Conservation (phyloP, 306 rosid species). For the Casuarina cunninghamiana region DNA sequence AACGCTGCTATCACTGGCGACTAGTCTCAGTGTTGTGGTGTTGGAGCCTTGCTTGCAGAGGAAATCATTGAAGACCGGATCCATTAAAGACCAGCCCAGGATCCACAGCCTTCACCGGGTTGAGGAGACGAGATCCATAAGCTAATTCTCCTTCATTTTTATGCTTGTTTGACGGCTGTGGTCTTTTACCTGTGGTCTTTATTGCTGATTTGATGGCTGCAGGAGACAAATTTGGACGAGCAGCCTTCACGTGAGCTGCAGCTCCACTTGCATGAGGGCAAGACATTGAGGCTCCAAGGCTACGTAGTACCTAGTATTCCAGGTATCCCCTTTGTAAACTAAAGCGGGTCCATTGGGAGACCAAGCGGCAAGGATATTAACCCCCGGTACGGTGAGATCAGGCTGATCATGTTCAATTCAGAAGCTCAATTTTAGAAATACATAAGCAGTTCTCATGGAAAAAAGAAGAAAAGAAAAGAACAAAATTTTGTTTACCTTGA, state of each 20-base stretch:
- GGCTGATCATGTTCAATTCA: slow-evolving; percentile 16
- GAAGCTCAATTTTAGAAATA: neutral
- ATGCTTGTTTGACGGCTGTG: neutral
- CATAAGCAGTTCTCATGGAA: neutral
- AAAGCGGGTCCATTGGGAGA: slow-evolving; percentile 7
- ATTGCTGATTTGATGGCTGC: slow-evolving; percentile 47
- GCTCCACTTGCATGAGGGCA: slow-evolving; percentile 35
- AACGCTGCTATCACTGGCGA: slow-evolving; percentile 13
- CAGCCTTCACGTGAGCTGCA: slow-evolving; percentile 37
- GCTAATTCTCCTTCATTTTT: slow-evolving; percentile 27
- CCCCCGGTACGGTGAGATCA: slow-evolving; percentile 29
- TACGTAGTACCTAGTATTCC: slow-evolving; percentile 11
- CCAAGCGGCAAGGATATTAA: slow-evolving; percentile 26
- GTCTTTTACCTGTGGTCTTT: slow-evolving; percentile 29
- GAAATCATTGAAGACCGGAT: slow-evolving; percentile 18
- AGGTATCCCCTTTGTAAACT: neutral
- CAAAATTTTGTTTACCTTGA: slow-evolving; percentile 26
- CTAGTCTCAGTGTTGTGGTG: slow-evolving; percentile 15
- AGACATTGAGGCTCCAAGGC: slow-evolving; percentile 31
- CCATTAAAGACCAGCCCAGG: slow-evolving; percentile 33
- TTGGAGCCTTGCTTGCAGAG: slow-evolving; percentile 38
- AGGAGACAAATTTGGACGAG: slow-evolving; percentile 39
- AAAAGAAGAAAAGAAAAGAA: neutral
- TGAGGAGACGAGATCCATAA: slow-evolving; percentile 29
- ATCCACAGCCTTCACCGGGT: slow-evolving; percentile 29